Percentiles rank a stretch among this genome's conserved stretches.
These are phyloP conservation scores for Aspergillus candidus DNA, from an alignment of 2,329 filamentous ascomycete genomes.

Conservation along the genomic window DNA sequence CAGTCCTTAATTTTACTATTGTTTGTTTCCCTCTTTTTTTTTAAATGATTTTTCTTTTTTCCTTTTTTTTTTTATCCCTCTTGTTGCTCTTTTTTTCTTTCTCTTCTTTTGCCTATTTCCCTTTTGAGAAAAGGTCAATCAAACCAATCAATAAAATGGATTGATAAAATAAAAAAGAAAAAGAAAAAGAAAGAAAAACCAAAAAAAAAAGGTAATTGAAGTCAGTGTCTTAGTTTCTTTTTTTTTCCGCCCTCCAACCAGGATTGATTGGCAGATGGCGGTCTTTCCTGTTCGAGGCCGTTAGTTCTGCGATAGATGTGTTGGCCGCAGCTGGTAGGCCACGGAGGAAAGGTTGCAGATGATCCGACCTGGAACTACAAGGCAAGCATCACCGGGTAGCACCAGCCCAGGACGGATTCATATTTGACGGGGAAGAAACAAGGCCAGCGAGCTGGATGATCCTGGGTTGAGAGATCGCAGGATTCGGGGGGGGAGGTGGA, in stretches of 20 bases:
- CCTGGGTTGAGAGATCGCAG: constrained; percentile 4
- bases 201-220: neutral
- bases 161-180: no score
- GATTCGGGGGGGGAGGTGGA: neutral
- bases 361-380: constrained; percentile 32
- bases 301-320: constrained; percentile 27
- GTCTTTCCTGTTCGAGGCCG: constrained; percentile 24
- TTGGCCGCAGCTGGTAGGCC: constrained; percentile 34
- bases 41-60: constrained; percentile 1
- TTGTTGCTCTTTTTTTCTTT: neutral
- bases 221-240: neutral
- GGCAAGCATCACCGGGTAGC: constrained; percentile 33
- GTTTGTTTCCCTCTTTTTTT: constrained; percentile 4
- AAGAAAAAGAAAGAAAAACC: neutral
- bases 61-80: neutral
- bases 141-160: no score
- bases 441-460: constrained; percentile 14
- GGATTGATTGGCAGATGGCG: constrained; percentile 21
- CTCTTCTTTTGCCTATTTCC: no score
- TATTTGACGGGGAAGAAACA: constrained; percentile 22
- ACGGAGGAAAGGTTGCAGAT: constrained; percentile 29
- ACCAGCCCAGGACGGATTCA: constrained; percentile 33
- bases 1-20: no score
- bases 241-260: constrained; percentile 8
- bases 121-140: no score